Evolutionary conservation across 371 early-diverging fungal species (phyloP).

Genomic region (Lichtheimia ornata): DNA sequence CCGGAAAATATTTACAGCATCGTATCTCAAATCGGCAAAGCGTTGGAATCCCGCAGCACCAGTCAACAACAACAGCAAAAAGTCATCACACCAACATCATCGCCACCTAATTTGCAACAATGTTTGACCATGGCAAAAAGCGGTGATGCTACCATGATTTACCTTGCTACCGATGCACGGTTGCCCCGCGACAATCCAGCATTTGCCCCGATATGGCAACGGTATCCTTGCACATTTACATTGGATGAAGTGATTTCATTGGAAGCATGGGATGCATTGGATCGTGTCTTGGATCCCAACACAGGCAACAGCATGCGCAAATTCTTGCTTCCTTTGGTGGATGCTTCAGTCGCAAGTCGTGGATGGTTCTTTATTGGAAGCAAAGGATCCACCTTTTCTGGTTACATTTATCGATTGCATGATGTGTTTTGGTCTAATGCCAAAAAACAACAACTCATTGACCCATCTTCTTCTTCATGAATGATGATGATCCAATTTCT

Average conservation of each 20-base stretch:
- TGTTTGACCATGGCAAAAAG: slow-evolving; percentile 30
- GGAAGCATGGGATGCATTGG: slow-evolving; percentile 14
- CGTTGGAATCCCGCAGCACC: slow-evolving; percentile 8
- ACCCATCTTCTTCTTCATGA: too few species aligned
- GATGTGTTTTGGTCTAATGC: slow-evolving; percentile 29
- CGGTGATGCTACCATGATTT: slow-evolving; percentile 38
- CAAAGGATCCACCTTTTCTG: slow-evolving; percentile 34
- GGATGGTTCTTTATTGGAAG: slow-evolving; percentile 36
- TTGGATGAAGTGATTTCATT: slow-evolving; percentile 45
- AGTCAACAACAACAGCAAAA: background rate
- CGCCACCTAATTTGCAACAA: slow-evolving; percentile 11
- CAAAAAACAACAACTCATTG: slow-evolving; percentile 3
- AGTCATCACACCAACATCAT: background rate
- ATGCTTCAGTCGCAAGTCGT: slow-evolving; percentile 29
- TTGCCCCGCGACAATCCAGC: slow-evolving; percentile 42
- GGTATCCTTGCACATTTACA: slow-evolving; percentile 61
- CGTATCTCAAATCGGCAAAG: slow-evolving; percentile 23
- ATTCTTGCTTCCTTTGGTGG: slow-evolving; percentile 29
- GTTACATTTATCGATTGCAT: slow-evolving; percentile 30
- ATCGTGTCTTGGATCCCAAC: slow-evolving; percentile 8
- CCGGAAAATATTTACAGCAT: slow-evolving; percentile 41
- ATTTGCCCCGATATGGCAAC: slow-evolving; percentile 44
- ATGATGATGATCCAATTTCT: too few species aligned
- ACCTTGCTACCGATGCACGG: slow-evolving; percentile 60
- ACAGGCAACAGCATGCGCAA: slow-evolving; percentile 22